These are phyloP conservation scores for Fraxinus sp. DNA, from an alignment of 305 asterid genomes.

Conservation along the genomic window DNA sequence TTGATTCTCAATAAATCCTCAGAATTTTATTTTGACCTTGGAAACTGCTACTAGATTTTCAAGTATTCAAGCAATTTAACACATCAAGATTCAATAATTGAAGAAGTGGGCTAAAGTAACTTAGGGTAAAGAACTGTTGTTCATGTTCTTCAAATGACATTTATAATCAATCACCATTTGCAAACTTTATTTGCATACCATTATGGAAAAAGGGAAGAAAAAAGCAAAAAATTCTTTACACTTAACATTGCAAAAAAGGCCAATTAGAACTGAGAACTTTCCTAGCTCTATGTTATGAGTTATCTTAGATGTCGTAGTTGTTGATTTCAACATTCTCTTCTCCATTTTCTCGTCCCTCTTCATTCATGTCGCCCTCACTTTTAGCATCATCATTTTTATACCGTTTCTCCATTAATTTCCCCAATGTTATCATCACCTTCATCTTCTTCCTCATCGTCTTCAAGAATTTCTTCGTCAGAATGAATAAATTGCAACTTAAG, in stretches of 20 bases:
- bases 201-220: slow-evolving; percentile 9
- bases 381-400: slow-evolving; percentile 5
- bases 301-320: background rate
- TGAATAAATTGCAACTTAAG: slow-evolving; percentile 54
- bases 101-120: background rate
- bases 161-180: background rate
- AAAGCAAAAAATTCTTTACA: background rate
- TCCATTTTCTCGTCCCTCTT: slow-evolving; percentile 13
- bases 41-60: background rate
- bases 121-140: background rate
- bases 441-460: slow-evolving; percentile 33
- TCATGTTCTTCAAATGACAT: background rate
- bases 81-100: background rate
- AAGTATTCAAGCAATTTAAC: background rate
- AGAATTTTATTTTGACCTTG: background rate
- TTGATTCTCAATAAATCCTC: background rate
- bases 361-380: background rate
- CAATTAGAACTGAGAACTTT: background rate
- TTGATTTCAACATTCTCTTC: background rate
- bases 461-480: slow-evolving; percentile 60
- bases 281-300: slow-evolving; percentile 9
- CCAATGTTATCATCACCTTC: background rate
- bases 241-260: slow-evolving; percentile 12
- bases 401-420: slow-evolving; percentile 12
- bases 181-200: slow-evolving; percentile 22